Evolutionary conservation across 164 flowering plant species (phyloP), one percentile per base, ranked within the genome.

Genomic region (Berberis vulgaris): DNA sequence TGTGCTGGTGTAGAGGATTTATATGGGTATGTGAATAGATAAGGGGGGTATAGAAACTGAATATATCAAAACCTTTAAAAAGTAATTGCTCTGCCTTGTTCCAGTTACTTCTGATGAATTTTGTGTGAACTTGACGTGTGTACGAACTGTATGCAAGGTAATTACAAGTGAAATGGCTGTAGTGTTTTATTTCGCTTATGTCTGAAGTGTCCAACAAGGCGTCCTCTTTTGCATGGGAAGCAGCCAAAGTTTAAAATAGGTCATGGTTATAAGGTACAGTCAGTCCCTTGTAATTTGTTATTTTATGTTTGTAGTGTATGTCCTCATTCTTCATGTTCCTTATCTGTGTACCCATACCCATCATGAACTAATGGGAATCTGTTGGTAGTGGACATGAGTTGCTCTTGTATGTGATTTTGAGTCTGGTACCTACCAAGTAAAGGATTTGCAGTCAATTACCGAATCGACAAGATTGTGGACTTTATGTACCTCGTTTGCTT

Each of bases 21-120:
- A 56, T 61, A 54, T 67, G 79, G 78, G 73, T 69, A 74, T 83
- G 86, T 86, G 84, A 86, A 85, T 85, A 88, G 75, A 82, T 72
- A 77, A 77, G 77, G 72, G 72, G 73, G 87, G 80, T 80, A 83
- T 75, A 83, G 74, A 73, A 78, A 78, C 67, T 70, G 66, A 74
- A 77, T 80, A 81, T 80, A 81, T 76, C 68, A 61, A 71, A 54
- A 66, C 52, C 41, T 55, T 56, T 66, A 63, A 69, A 74, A 63
- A 52, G 60, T 67, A 59, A 26, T 60, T 60, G 57, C 40, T 8
- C 26, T 5, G 49, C n/a, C 57, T 52, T 60, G 42, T 59, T 43
- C n/a, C 38, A 49, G 43, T 42, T 12, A 2, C 43, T 39, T 50
- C 43, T 65, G 38, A 1, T 41, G 7, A 78, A 40, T 1, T 39